These are phyloP conservation scores for Globisporangium orthogonon DNA, from an alignment of 352 stramenopile genomes.

Conservation along the genomic window DNA sequence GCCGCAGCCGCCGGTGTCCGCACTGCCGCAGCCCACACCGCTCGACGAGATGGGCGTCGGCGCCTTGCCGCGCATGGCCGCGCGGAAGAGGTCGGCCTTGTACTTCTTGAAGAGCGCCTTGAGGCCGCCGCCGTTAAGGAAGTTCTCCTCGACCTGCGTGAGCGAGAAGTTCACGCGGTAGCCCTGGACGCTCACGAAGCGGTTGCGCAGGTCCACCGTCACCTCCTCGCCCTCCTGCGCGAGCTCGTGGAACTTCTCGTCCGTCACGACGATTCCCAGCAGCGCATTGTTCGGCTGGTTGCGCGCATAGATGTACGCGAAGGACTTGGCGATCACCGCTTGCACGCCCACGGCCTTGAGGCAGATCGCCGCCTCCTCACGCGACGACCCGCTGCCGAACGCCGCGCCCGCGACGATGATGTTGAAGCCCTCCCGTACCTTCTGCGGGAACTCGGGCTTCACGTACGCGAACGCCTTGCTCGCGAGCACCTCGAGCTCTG, in stretches of 20 bases:
- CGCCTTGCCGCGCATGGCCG: conserved; percentile 72
- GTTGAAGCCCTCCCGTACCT: conserved; percentile 62
- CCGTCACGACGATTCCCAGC: conserved; percentile 69
- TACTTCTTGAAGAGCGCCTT: conserved; percentile 87
- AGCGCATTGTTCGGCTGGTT: conserved; percentile 88
- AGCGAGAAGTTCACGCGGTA: conserved; percentile 83
- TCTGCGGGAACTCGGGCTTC: conserved; percentile 82
- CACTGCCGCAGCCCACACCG: conserved; percentile 44
- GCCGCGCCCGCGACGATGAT: conserved; percentile 75
- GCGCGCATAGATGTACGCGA: conserved; percentile 84
- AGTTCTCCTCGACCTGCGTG: conserved; percentile 80
- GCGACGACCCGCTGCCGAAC: conserved; percentile 81
- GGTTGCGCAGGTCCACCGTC: conserved; percentile 76
- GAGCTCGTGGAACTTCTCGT: conserved; percentile 80
- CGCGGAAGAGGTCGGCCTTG: conserved; percentile 78
- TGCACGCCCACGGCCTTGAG: conserved; percentile 79
- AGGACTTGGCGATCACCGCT: conserved; percentile 78
- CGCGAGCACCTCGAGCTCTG: conserved; percentile 69
- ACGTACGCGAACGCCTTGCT: conserved; percentile 81
- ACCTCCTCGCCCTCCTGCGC: conserved; percentile 71
- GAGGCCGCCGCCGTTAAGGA: conserved; percentile 76
- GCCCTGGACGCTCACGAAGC: conserved; percentile 72
- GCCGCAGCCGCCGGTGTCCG: conserved; percentile 10
- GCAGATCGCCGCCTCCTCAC: conserved; percentile 76
- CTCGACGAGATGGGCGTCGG: conserved; percentile 42